Percentiles rank a stretch among this genome's conserved stretches.
Conservation (phyloP, 768 basidiomycete species). For the Kwoniella heveanensis region DNA sequence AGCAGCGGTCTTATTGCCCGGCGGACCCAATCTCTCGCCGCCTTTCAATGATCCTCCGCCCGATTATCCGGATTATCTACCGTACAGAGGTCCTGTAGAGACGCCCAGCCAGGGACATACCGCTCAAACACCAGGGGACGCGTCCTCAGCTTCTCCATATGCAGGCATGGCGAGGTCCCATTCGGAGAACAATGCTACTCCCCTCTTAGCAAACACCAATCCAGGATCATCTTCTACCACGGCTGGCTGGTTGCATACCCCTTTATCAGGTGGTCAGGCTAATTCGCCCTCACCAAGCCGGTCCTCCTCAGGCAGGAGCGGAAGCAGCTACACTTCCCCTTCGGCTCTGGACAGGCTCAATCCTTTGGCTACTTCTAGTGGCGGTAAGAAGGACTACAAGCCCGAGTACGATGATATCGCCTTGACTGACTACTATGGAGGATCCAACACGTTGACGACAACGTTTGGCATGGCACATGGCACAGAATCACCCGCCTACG, state of each 20-base stretch:
- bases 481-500: neutral
- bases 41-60: conserved; percentile 16
- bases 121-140: neutral
- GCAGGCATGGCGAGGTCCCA: neutral
- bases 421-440: conserved; percentile 1
- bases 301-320: neutral
- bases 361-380: neutral
- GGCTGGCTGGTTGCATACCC: neutral
- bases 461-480: neutral
- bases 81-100: conserved; percentile 10
- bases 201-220: neutral
- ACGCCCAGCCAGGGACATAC: neutral
- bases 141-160: neutral
- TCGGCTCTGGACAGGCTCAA: neutral
- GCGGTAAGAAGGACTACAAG: conserved; percentile 1
- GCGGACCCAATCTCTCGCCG: neutral
- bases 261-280: neutral
- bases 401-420: conserved; percentile 22
- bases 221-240: neutral
- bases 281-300: neutral
- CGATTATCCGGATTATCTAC: conserved; percentile 23
- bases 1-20: too few species aligned
- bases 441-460: neutral
- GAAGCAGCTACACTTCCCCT: neutral
- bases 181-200: neutral